These are phyloP conservation scores for Cercospora sp. DNA, from an alignment of 2,329 filamentous ascomycete genomes.

Conservation along the genomic window DNA sequence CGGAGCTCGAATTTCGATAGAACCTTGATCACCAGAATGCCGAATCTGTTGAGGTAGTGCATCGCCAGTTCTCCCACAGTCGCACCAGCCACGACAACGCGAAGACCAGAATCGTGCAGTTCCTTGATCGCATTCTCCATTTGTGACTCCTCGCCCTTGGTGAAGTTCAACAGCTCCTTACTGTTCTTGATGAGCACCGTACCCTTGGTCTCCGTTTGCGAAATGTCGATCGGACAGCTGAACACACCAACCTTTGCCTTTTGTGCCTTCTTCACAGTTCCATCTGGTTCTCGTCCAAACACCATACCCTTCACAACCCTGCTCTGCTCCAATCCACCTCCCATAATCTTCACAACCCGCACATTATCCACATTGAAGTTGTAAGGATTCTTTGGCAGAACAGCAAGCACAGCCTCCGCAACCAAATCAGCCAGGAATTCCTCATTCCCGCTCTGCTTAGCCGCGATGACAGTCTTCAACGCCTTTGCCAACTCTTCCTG, in stretches of 20 bases:
- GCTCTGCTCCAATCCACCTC: constrained; percentile 90
- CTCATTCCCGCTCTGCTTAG: constrained; percentile 94
- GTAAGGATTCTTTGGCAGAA: constrained; percentile 89
- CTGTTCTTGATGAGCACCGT: constrained; percentile 96
- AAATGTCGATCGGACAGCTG: constrained; percentile 92
- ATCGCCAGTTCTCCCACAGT: constrained; percentile 94
- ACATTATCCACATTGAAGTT: constrained; percentile 99
- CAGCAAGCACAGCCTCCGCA: constrained; percentile 77
- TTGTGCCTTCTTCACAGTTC: constrained; percentile 79
- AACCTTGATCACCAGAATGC: constrained; percentile 93
- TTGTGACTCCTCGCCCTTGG: constrained; percentile 91
- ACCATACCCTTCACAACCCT: constrained; percentile 97
- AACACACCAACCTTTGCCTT: constrained; percentile 97
- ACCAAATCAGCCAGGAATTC: constrained; percentile 84
- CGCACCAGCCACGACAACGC: constrained; percentile 87
- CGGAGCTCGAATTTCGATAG: constrained; percentile 98
- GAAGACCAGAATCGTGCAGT: constrained; percentile 86
- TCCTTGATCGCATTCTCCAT: constrained; percentile 92
- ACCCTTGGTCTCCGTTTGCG: constrained; percentile 97
- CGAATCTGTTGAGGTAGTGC: constrained; percentile 97
- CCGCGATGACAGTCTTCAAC: constrained; percentile 89
- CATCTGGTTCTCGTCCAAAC: constrained; percentile 92
- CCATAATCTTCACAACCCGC: constrained; percentile 99
- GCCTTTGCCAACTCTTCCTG: constrained; percentile 89
- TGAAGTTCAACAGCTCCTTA: constrained; percentile 98